Evolutionary conservation across 768 basidiomycete genomes (phyloP).

Genomic region (Macrocybe gigantea): DNA sequence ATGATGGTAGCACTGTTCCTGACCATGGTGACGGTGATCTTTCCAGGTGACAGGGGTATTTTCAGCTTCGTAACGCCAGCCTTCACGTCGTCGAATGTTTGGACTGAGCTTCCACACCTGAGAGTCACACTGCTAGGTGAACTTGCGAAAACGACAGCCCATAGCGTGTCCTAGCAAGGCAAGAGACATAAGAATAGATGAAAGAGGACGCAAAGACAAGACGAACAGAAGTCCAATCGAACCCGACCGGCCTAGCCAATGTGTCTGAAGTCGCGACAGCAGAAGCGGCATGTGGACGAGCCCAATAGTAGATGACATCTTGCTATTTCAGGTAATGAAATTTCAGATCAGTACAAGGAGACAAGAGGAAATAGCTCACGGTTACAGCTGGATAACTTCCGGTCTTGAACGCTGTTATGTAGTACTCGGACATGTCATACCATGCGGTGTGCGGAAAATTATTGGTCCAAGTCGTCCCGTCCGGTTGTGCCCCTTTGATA

Average conservation of each 20-base stretch:
- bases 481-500: slow-evolving; percentile 42
- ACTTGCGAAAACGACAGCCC: slow-evolving; percentile 59
- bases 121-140: slow-evolving; percentile 48
- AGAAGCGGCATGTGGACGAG: slow-evolving; percentile 55
- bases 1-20: slow-evolving; percentile 46
- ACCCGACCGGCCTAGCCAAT: slow-evolving; percentile 42
- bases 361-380: slow-evolving; percentile 29
- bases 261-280: slow-evolving; percentile 38
- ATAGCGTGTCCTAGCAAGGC: slow-evolving; percentile 46
- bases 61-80: slow-evolving; percentile 60
- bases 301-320: slow-evolving; percentile 51
- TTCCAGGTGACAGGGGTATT: slow-evolving; percentile 47
- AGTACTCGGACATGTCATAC: slow-evolving; percentile 60
- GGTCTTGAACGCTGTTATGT: slow-evolving; percentile 63
- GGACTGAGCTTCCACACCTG: slow-evolving; percentile 31
- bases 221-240: slow-evolving; percentile 45
- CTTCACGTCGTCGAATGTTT: slow-evolving; percentile 32
- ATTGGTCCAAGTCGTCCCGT: slow-evolving; percentile 37
- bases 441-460: slow-evolving; percentile 46
- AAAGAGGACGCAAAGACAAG: slow-evolving; percentile 5
- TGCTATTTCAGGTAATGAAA: slow-evolving; percentile 19
- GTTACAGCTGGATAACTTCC: slow-evolving; percentile 55
- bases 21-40: slow-evolving; percentile 50
- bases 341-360: not conserved
- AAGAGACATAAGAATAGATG: not conserved